These are phyloP conservation scores for Metarhizium brunneum DNA, from an alignment of 2,329 filamentous ascomycete species.

Conservation along the genomic window DNA sequence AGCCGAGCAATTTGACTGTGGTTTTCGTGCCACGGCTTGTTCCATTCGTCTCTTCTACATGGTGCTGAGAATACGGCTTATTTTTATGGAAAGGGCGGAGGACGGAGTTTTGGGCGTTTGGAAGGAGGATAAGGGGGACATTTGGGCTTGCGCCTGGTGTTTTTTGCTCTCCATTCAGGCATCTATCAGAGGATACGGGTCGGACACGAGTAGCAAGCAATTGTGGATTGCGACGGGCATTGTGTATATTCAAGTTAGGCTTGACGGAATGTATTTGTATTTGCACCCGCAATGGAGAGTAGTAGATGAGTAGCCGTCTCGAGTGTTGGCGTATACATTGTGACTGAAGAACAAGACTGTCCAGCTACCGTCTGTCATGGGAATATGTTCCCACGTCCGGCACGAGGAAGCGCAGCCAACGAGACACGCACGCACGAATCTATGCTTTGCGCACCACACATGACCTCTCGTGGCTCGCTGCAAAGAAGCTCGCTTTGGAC, in stretches of 20 bases:
- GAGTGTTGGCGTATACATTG: no score
- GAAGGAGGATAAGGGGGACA: neutral
- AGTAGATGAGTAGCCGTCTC: no score
- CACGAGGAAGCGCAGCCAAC: no score
- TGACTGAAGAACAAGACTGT: no score
- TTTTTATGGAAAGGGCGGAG: neutral
- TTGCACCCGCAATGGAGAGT: neutral
- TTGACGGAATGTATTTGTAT: slow-evolving; percentile 1
- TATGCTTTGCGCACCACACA: no score
- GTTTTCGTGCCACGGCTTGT: neutral
- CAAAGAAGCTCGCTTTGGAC: no score
- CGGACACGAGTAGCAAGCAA: neutral
- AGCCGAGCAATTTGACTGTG: neutral
- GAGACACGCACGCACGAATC: no score
- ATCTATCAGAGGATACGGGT: neutral
- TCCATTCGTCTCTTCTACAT: neutral
- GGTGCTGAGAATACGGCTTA: neutral
- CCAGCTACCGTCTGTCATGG: no score
- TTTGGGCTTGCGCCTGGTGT: neutral
- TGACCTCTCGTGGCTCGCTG: no score
- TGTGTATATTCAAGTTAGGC: neutral
- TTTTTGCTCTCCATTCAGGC: neutral
- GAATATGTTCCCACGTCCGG: no score
- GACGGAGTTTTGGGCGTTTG: slow-evolving; percentile 4
- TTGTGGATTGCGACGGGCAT: neutral